Base-by-base conservation (phyloP, 2,329 filamentous ascomycete genomes). In the Cytospora schulzeri region DNA sequence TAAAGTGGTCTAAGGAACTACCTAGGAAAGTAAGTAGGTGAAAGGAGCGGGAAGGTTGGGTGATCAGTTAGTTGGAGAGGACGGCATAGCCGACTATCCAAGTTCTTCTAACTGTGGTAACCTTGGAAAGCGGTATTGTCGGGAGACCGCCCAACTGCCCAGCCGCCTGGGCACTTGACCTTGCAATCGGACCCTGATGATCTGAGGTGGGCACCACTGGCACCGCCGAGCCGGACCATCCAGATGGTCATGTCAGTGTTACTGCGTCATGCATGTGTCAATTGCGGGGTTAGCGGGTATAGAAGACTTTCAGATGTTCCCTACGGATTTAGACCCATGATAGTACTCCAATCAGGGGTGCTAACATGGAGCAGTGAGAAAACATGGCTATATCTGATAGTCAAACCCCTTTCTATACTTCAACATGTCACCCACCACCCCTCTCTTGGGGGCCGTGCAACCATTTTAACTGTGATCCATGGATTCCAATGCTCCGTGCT, bases 231-330 rank as follows among this genome's bases (percentile, higher is more conserved):
- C 45, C 45, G 45, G 45, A 12, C 45, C n/a, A 24, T 56, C 35
- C 53, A 24, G 52, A 24, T 54, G 45, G 24, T 38, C 15, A 62
- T 50, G 60, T 62, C 54, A 38, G 60, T 35, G 60, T 24, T n/a
- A 62, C 60, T 38, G 52, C 54, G 38, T 56, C 60, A 56, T 31
- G 50, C 52, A 56, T 51, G 60, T 62, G 52, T 35, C 38, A 31
- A 50, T 11, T 56, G 60, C 60, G 60, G 60, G 60, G 60, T 45
- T 8, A 15, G 60, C 60, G 60, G 60, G 60, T 62, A 62, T 38
- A 28, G 9, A 45, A 56, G 52, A 62, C 60, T 35, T 62, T 52
- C 41, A 9, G 11, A n/a, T n/a, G 6, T n/a, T 48, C 8, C 9
- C n/a, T 48, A n/a, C 45, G 45, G 45, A 48, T 48, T 48, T 48